Base-by-base conservation (phyloP, 148 eudicot species). In the Persicaria maculosa region DNA sequence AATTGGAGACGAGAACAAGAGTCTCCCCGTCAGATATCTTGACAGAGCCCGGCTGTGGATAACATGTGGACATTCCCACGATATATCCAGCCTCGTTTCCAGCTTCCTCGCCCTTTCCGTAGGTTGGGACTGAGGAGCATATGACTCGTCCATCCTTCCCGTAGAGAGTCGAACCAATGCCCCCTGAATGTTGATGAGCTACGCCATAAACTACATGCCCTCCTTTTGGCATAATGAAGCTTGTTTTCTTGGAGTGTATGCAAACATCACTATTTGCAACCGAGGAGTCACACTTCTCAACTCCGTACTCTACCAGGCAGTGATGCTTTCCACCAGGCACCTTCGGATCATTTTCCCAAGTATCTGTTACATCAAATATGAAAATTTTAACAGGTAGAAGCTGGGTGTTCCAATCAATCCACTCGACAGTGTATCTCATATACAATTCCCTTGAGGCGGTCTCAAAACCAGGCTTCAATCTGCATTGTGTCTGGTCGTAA, bases 51-150 rank as follows among this genome's bases (percentile, higher is more conserved):
- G 93, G 90, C 45, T 71, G 59, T 50, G 98, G 98, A 80, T 93
- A 93, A 81, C 98, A 93, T 8, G 93, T 83, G 8, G 98, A 88
- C 96, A 94, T 94, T 78, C 98, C 98, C 22, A 94, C 97, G 6
- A 94, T 81, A 76, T 91, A 94, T 68, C 98, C 97, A 12, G 86
- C 86, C 87, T 94, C 97, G 71, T 94, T 81, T 81, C 98, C 97
- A 4, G 89, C 83, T 82, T 83, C 91, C 2, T 68, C 70, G 52
- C 98, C 98, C 61, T 79, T 53, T 71, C 98, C 97, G 74, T 91
- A 94, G 22, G 75, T 79, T 59, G 97, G 93, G 50, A 43, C 78
- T 17, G 98, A 93, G 9, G 95, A 83, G 85, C 98, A 91, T 61
- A 91, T 84, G 16, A 74, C 84, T 54, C 84, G 75, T 79, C 91